Evolutionary conservation across 345 rosid genomes (phyloP).

Genomic region (Acer yangbiense): DNA sequence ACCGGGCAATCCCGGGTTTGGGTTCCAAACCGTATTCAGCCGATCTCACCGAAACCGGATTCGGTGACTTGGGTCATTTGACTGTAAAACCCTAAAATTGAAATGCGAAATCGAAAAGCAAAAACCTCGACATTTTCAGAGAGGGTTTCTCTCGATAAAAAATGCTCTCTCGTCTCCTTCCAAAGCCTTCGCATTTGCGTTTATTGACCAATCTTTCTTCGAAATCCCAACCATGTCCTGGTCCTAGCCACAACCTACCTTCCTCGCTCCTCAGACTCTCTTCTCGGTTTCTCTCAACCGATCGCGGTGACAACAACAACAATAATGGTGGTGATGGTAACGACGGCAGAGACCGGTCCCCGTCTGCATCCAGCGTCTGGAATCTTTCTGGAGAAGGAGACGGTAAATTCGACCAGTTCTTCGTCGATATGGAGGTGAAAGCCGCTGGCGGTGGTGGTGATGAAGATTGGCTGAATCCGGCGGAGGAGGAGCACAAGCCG

Average conservation of each 20-base stretch:
- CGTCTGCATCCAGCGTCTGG: conserved; percentile 43
- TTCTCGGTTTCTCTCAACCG: conserved; percentile 45
- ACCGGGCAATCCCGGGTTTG: not conserved
- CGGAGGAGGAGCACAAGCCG: conserved; percentile 32
- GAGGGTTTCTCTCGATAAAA: conserved; percentile 14
- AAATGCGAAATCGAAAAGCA: not conserved
- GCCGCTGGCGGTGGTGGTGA: conserved; percentile 20
- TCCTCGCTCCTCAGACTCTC: conserved; percentile 28
- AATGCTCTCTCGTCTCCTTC: conserved; percentile 74
- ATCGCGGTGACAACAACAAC: conserved; percentile 28
- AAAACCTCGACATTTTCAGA: conserved; percentile 5
- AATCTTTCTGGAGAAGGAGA: conserved; percentile 47
- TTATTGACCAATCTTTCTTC: conserved; percentile 38
- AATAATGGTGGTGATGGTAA: conserved; percentile 23
- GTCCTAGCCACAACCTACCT: conserved; percentile 5
- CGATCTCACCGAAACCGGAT: too few relatives aligned
- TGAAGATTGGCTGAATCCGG: conserved; percentile 35
- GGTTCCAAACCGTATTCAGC: not conserved
- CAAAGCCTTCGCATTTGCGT: conserved; percentile 63
- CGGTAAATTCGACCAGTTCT: conserved; percentile 36
- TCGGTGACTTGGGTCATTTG: not conserved
- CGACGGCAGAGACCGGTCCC: conserved; percentile 23
- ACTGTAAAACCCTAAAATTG: not conserved
- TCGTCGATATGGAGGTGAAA: conserved; percentile 44
- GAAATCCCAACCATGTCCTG: conserved; percentile 28